Percentiles rank a stretch among this genome's conserved stretches.
Conservation (phyloP, 1,139 yeast genomes). For the Scheffersomyces quercinus region DNA sequence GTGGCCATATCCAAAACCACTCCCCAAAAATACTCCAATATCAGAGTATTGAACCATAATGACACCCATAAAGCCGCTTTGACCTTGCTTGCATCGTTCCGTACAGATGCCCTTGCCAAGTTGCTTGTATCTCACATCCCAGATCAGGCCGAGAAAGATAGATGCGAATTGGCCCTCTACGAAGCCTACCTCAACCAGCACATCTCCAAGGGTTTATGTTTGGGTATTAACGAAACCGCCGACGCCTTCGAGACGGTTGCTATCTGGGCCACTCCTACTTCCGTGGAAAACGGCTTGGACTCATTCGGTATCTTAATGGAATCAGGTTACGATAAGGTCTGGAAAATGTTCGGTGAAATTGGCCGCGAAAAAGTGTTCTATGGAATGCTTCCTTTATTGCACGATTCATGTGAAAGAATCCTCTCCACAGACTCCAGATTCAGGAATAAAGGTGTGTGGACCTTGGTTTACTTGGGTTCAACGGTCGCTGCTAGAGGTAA, state of each 20-base stretch:
- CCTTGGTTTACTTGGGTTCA: conserved; percentile 65
- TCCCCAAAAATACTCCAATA: conserved; percentile 3
- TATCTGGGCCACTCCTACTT: conserved; percentile 61
- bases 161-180: conserved; percentile 50
- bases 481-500: conserved; percentile 62
- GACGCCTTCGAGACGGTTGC: conserved; percentile 63
- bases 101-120: conserved; percentile 51
- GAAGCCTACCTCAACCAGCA: conserved; percentile 62
- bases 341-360: conserved; percentile 51
- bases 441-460: conserved; percentile 45
- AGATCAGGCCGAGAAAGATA: conserved; percentile 32
- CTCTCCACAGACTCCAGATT: conserved; percentile 34
- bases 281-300: conserved; percentile 41
- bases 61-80: conserved; percentile 58
- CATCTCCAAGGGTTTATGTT: conserved; percentile 53
- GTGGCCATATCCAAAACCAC: no score
- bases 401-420: conserved; percentile 48
- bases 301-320: conserved; percentile 52
- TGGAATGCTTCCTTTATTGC: conserved; percentile 58
- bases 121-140: conserved; percentile 47
- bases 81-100: conserved; percentile 53
- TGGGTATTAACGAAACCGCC: conserved; percentile 46
- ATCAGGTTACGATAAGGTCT: conserved; percentile 57
- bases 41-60: conserved; percentile 32
- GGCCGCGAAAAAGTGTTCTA: conserved; percentile 57